Conservation (phyloP, 2,329 filamentous ascomycete genomes). For the Ceratocystiopsis sp. region DNA sequence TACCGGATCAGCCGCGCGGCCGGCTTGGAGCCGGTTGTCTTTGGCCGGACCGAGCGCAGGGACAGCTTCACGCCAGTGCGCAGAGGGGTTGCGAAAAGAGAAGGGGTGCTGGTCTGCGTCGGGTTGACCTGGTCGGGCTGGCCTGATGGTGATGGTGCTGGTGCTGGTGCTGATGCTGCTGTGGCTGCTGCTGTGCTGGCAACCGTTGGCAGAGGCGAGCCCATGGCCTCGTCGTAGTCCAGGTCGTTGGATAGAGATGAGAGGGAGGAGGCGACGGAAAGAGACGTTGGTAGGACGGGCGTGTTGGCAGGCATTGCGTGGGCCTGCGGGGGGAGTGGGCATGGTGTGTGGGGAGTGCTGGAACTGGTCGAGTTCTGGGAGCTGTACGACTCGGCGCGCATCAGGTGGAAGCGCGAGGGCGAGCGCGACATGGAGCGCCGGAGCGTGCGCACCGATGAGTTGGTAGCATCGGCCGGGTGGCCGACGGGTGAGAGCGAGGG, state of each 20-base stretch:
- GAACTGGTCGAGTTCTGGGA: constrained; percentile 33
- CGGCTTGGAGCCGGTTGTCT: constrained; percentile 35
- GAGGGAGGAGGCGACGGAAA: constrained; percentile 4
- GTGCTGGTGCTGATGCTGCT: constrained; percentile 7
- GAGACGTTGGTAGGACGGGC: neutral
- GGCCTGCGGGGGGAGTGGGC: constrained; percentile 12
- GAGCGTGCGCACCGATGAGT: constrained; percentile 59
- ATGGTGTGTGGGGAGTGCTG: constrained; percentile 35
- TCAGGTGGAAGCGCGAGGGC: constrained; percentile 72
- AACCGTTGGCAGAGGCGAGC: too few species aligned
- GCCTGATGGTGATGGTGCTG: constrained; percentile 6
- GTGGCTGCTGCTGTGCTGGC: neutral
- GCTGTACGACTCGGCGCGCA: constrained; percentile 28
- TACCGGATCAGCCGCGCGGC: constrained; percentile 42
- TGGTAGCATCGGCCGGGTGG: constrained; percentile 54
- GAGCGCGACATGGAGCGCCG: constrained; percentile 80
- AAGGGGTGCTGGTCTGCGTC: constrained; percentile 5
- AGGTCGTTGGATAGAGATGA: constrained; percentile 4
- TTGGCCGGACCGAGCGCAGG: constrained; percentile 43
- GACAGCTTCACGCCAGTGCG: constrained; percentile 51
- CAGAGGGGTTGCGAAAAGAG: constrained; percentile 44
- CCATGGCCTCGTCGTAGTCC: neutral
- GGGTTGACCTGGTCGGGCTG: too few species aligned
- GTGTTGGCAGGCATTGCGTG: constrained; percentile 8
- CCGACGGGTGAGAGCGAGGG: constrained; percentile 68